Evolutionary conservation across 2,329 filamentous ascomycete species (phyloP).

Genomic region (Aureobasidium namibiae): DNA sequence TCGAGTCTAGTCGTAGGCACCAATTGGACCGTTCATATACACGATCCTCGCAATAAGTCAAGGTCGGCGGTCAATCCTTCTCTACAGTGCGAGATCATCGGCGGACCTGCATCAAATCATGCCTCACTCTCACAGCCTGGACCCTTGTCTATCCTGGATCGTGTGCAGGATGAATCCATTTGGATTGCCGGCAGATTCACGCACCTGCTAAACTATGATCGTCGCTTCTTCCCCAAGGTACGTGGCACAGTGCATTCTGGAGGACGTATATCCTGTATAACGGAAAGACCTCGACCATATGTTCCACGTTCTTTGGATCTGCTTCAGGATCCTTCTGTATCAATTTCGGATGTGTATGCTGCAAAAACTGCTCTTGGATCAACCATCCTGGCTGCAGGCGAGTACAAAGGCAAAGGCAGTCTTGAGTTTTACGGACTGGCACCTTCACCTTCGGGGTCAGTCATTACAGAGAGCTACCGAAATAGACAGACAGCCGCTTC

Average conservation of each 20-base stretch:
- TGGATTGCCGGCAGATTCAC: slow-evolving; percentile 85
- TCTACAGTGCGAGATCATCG: slow-evolving; percentile 22
- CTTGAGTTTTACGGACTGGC: slow-evolving; percentile 72
- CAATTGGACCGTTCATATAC: slow-evolving; percentile 69
- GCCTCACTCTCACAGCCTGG: slow-evolving; percentile 71
- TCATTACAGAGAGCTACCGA: slow-evolving; percentile 38
- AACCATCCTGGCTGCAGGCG: slow-evolving; percentile 73
- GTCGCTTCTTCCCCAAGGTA: slow-evolving; percentile 72
- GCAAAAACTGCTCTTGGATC: slow-evolving; percentile 49
- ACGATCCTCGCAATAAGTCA: slow-evolving; percentile 57
- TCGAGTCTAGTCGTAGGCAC: slow-evolving; percentile 79
- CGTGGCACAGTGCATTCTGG: slow-evolving; percentile 76
- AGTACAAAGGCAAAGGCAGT: slow-evolving; percentile 86
- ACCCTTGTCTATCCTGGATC: slow-evolving; percentile 73
- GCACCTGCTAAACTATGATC: slow-evolving; percentile 80
- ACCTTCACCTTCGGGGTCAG: slow-evolving; percentile 25
- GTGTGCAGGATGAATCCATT: slow-evolving; percentile 60
- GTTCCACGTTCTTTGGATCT: slow-evolving; percentile 54
- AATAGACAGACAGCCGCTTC: slow-evolving; percentile 78
- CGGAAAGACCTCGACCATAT: slow-evolving; percentile 61
- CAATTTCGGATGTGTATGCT: slow-evolving; percentile 44
- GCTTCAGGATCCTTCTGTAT: slow-evolving; percentile 40
- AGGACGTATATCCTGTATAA: slow-evolving; percentile 64
- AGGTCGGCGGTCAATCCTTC: slow-evolving; percentile 13
- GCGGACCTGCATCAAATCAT: slow-evolving; percentile 42